Evolutionary conservation across 2,329 filamentous ascomycete genomes (phyloP), one percentile per base, ranked within the genome.

Genomic region (Pseudogymnoascus sp.): DNA sequence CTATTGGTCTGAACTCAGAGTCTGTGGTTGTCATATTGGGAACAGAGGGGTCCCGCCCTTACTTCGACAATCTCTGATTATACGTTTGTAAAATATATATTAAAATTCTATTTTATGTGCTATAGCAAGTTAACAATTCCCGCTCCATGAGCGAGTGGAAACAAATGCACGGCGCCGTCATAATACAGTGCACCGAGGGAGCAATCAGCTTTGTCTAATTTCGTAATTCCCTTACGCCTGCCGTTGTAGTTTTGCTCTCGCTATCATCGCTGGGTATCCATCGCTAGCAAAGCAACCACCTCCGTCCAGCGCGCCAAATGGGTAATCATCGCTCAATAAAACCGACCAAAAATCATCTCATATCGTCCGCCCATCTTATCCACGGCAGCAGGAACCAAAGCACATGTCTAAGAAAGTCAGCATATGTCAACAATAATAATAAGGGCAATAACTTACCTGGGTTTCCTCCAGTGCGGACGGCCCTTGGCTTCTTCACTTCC

Each of bases 1-100:
- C 43, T 50, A 50, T 50, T 2, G 25, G 43, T 11, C 68, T 84
- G 0, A 69, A 74, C 6, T 66, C 71, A 0, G 72, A 82, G n/a
- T 80, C 83, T 0, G 76, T 85, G 0, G 77, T 90, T 0, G 78
- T 91, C 0, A 70, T 91, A 1, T 79, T 89, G 41, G 86, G 82
- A 64, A 91, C 88, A 0, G 86, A 89, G 69, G 85, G 85, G 0
- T 66, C 68, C 7, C 77, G 86, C 37, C 75, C 79, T 1, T 88
- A 89, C 64, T 50, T 30, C 12, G 25, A 50, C 6, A 18, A 3
- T 7, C 43, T 50, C 15, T 50, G 8, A 50, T 30, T 25, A 25
- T 25, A 25, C 22, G 8, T 33, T 53, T 18, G 25, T 6, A 53
- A 53, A 30, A 18, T 11, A 33, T 53, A 30, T 30, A 18, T 53